These are phyloP conservation scores for Yamadazyma songkhlaensis DNA, from an alignment of 1,139 yeast genomes.

Conservation along the genomic window DNA sequence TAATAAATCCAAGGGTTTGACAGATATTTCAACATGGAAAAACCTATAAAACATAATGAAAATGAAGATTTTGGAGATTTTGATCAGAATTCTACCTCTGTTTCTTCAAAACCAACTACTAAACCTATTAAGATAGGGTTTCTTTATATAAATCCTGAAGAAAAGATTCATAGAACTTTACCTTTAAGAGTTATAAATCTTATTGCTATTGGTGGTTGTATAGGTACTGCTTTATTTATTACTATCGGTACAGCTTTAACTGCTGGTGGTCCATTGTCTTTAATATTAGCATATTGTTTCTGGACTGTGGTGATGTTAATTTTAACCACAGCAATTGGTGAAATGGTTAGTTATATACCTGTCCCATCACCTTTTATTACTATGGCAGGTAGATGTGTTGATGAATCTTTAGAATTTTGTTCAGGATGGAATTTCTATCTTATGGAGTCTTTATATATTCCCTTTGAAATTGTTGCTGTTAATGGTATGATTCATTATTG, in stretches of 20 bases:
- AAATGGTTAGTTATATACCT: conserved; percentile 80
- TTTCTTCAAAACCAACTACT: conserved; percentile 1
- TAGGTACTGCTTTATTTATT: conserved; percentile 31
- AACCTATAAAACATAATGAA: neutral
- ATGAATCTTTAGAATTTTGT: conserved; percentile 72
- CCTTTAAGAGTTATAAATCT: conserved; percentile 29
- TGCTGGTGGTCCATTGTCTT: conserved; percentile 48
- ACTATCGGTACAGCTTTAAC: conserved; percentile 40
- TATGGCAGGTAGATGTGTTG: conserved; percentile 55
- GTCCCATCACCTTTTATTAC: conserved; percentile 60
- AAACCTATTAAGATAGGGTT: conserved; percentile 7
- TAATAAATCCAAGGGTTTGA: neutral
- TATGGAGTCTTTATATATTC: conserved; percentile 71
- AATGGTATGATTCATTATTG: conserved; percentile 77
- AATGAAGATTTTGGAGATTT: neutral
- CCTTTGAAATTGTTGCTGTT: conserved; percentile 79
- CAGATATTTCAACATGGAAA: neutral
- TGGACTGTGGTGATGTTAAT: conserved; percentile 52
- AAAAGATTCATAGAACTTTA: conserved; percentile 13
- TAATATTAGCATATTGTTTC: conserved; percentile 38
- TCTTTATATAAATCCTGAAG: conserved; percentile 8
- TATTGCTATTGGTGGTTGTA: conserved; percentile 35
- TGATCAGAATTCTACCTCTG: conserved; percentile 4
- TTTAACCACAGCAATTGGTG: conserved; percentile 73
- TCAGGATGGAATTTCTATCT: conserved; percentile 82